Evolutionary conservation across 2,329 filamentous ascomycete genomes (phyloP), one percentile per base, ranked within the genome.

Genomic region (Chaetoscypha palmicola): DNA sequence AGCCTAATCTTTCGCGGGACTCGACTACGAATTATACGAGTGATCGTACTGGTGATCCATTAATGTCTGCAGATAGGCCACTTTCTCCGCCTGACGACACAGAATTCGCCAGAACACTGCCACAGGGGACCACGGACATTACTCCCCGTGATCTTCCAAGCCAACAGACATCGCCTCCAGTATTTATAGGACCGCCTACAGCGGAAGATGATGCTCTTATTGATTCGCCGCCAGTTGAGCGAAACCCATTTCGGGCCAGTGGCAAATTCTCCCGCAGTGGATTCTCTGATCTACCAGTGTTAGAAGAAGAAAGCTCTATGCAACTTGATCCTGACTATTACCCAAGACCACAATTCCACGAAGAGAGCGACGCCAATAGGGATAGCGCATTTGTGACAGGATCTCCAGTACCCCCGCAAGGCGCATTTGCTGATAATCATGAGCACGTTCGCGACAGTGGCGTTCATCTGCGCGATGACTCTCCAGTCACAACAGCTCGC

Each of bases 381-480:
- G 73, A 77, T 51, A 75, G 72, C 48, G 72, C 68, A 0, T 68
- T 74, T 49, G 63, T 64, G 19, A 60, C 67, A 4, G 70, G 67
- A 35, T 71, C 73, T 2, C 67, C 73, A 11, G 63, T 64, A 30
- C 62, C 63, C 40, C 61, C 59, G 43, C 68, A 57, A 44, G 46
- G 35, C 39, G 48, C 48, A 3, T 58, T 57, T 38, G 21, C 51
- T 20, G 50, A 57, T 21, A 31, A 48, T 23, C 51, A 58, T 44
- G 57, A 60, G 32, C 49, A 54, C 33, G 42, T 58, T 41, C 54
- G 58, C 33, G 76, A 81, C 54, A 80, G 77, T 59, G 76, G 73
- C 20, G 70, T 79, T 22, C 72, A 78, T 52, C 64, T 77, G 33
- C 69, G 68, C 17, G 73, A 76, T 31, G 67, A 64, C 20, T 58